phyloP scores from a whole-genome alignment of 2,329 filamentous ascomycete species.

The Colletotrichum phormii region DNA sequence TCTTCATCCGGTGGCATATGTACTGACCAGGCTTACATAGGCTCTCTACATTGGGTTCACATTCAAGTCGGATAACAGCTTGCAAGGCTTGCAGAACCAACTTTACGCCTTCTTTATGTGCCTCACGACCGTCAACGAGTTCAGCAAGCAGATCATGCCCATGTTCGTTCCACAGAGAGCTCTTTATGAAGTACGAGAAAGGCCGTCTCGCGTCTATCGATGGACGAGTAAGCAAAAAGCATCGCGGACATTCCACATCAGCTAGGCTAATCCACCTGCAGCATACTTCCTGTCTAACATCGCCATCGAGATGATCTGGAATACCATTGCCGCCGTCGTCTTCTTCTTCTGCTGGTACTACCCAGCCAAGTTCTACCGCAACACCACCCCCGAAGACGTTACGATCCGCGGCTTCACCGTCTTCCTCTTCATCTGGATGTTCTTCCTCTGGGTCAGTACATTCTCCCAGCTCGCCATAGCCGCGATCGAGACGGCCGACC shows the following conservation, averaged over 20 bases:
- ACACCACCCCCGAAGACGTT: constrained; percentile 52
- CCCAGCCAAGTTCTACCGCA: constrained; percentile 72
- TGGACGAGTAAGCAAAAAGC: constrained; percentile 35
- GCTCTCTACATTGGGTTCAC: constrained; percentile 75
- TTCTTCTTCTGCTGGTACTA: constrained; percentile 79
- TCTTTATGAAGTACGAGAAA: constrained; percentile 76
- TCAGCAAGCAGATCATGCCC: constrained; percentile 76
- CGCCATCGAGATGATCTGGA: constrained; percentile 78
- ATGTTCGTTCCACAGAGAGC: constrained; percentile 75
- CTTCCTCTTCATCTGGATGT: constrained; percentile 38
- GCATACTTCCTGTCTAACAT: constrained; percentile 51
- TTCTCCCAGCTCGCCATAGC: constrained; percentile 38
- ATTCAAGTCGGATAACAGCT: constrained; percentile 66
- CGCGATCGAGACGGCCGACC: constrained; percentile 33
- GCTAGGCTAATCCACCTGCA: not conserved
- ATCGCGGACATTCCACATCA: no score
- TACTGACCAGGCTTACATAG: constrained; percentile 48
- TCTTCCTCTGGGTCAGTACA: constrained; percentile 37
- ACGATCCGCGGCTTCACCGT: constrained; percentile 31
- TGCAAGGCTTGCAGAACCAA: constrained; percentile 75
- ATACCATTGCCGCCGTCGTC: constrained; percentile 71
- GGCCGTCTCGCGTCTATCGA: constrained; percentile 72
- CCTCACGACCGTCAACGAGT: constrained; percentile 73
- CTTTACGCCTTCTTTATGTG: constrained; percentile 78
- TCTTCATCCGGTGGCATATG: rapidly evolving